These are phyloP conservation scores for Pugionium cornutum DNA, from an alignment of 345 rosid species.

Conservation along the genomic window DNA sequence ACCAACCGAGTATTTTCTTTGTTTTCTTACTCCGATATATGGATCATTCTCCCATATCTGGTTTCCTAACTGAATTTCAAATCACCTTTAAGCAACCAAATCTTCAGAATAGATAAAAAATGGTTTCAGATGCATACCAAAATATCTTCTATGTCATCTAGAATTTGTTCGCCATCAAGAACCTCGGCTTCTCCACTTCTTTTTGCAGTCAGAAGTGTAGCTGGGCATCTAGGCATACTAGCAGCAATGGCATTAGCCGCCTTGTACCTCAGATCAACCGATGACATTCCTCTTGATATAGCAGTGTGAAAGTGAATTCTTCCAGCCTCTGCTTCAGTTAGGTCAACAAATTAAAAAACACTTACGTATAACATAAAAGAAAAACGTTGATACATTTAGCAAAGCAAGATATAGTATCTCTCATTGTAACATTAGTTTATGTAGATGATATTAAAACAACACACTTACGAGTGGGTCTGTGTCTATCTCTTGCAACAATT, in stretches of 20 bases:
- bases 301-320: slow-evolving; percentile 63
- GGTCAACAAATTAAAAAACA: slow-evolving; percentile 18
- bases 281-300: slow-evolving; percentile 63
- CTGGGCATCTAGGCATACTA: neutral
- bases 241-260: slow-evolving; percentile 52
- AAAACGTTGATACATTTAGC: neutral
- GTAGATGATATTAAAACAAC: slow-evolving; percentile 1
- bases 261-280: slow-evolving; percentile 62
- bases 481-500: slow-evolving; percentile 67
- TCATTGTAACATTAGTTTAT: neutral
- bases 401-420: neutral
- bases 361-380: neutral
- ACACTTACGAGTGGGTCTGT: slow-evolving; percentile 56
- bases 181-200: slow-evolving; percentile 60
- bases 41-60: slow-evolving; percentile 40
- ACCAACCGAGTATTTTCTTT: slow-evolving; percentile 57
- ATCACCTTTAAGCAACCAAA: slow-evolving; percentile 22
- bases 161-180: slow-evolving; percentile 66
- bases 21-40: slow-evolving; percentile 63
- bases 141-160: slow-evolving; percentile 46
- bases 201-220: slow-evolving; percentile 71
- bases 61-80: slow-evolving; percentile 51
- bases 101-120: neutral
- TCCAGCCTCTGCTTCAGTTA: slow-evolving; percentile 51
- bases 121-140: slow-evolving; percentile 50